Conservation (phyloP, 306 rosid genomes). For the Quercus robur region DNA sequence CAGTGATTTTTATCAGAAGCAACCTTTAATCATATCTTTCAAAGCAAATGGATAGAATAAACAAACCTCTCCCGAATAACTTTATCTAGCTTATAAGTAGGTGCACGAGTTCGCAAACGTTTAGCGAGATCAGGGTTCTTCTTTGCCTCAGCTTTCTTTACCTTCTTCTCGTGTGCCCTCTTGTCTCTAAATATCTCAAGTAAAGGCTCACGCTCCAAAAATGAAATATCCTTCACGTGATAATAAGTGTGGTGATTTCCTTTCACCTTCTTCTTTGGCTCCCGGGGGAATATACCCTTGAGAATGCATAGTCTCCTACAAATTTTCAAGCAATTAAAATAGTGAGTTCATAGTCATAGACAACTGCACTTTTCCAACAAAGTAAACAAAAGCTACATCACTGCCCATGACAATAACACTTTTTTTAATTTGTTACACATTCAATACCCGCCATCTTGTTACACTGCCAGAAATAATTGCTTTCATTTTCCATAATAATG, state of each 20-base stretch:
- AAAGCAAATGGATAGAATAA: not conserved
- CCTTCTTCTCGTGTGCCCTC: constrained; percentile 68
- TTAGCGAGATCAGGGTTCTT: constrained; percentile 68
- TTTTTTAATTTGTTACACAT: too few relatives aligned
- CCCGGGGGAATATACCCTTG: constrained; percentile 89
- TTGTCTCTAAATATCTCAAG: constrained; percentile 65
- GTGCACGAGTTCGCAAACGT: constrained; percentile 44
- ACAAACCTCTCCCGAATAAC: constrained; percentile 76
- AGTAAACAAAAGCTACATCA: not conserved
- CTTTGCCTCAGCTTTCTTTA: constrained; percentile 85
- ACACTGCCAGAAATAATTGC: too few relatives aligned
- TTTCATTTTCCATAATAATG: too few relatives aligned
- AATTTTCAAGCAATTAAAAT: constrained; percentile 17
- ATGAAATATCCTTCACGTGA: constrained; percentile 87
- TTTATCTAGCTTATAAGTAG: constrained; percentile 61
- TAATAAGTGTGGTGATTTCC: constrained; percentile 91
- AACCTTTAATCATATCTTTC: not conserved
- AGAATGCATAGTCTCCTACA: constrained; percentile 82
- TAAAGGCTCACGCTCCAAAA: constrained; percentile 86
- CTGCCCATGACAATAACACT: too few relatives aligned
- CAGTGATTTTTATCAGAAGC: not conserved
- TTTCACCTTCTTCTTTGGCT: constrained; percentile 92
- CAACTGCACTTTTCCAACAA: not conserved
- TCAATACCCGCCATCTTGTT: too few relatives aligned
- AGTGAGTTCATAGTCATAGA: not conserved